Evolutionary conservation across 371 early-diverging fungal genomes (phyloP), one percentile per base, ranked within the genome.

Genomic region (Hamiltosporidium magnivora): DNA sequence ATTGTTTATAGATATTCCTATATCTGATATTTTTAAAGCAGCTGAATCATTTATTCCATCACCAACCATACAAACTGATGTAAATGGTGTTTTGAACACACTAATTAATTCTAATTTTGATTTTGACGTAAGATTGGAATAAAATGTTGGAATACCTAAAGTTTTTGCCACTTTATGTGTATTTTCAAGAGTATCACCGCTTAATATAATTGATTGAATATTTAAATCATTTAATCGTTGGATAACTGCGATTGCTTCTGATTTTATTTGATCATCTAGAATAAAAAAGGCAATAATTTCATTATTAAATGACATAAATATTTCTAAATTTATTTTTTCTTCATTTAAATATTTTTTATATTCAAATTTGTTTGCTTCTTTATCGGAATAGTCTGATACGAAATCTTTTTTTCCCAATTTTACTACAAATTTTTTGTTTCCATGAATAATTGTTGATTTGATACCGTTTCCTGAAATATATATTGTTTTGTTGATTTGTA

Each of bases 31-130:
- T 11, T n/a, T 54, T 11, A 54, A 2, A 14, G 54, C 54, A 14
- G 54, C 11, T 36, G 54, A 3, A 54, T 54, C 54, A 54, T 54
- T 54, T 54, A 54, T 54, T 11, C 54, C 54, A 54, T 54, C 54
- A 3, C 54, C 54, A 11, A 54, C 25, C 54, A 54, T 54, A 11
- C 11, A n/a, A 9, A 54, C 54, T 25, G 25, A 25, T 3, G 3
- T n/a, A 9, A 11, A 11, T n/a, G 11, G 11, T 9, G 3, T 54
- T n/a, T 54, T 54, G 54, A 14, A 54, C 25, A 14, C 11, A 9
- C 2, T 9, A n/a, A 54, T 54, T 54, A 54, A 14, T 54, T n/a
- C 25, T 36, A 54, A 14, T n/a, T 54, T 54, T 54, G 11, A 11
- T 54, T 54, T 36, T 9, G 54, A 3, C 11, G 54, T 11, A 2